A percentile compares a stretch with the other conserved stretches of the same genome.
Conservation (phyloP, 164 flowering plant genomes). For the Aristolochia fimbriata region DNA sequence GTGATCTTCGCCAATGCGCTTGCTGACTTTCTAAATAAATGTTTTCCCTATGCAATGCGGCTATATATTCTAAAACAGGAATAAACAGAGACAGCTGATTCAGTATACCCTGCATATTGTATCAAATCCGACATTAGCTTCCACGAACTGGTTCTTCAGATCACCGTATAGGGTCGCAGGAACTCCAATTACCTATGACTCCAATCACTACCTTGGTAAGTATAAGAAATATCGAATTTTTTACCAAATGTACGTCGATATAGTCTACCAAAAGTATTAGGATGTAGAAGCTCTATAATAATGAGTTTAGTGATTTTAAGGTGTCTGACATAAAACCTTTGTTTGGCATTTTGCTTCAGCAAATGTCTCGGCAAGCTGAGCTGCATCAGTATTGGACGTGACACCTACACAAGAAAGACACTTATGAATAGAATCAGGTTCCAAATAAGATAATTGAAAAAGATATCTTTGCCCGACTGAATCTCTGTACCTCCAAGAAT, state of each 20-base stretch:
- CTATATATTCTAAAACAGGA: no score
- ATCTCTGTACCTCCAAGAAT: slow-evolving; percentile 8
- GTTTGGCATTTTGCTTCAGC: slow-evolving; percentile 10
- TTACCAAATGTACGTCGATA: neutral
- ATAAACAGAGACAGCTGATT: neutral
- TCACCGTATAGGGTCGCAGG: slow-evolving; percentile 95
- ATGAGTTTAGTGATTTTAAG: no score
- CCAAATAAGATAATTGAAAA: no score
- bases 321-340: slow-evolving; percentile 4
- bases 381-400: slow-evolving; percentile 15
- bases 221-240: neutral
- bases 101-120: slow-evolving; percentile 85
- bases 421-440: neutral
- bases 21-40: no score
- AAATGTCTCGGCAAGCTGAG: slow-evolving; percentile 15
- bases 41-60: no score
- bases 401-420: slow-evolving; percentile 4
- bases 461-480: no score
- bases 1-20: no score
- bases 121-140: slow-evolving; percentile 90
- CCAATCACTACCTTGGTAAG: neutral
- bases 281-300: neutral
- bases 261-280: neutral
- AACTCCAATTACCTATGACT: slow-evolving; percentile 81
- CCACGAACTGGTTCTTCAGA: slow-evolving; percentile 91